Base-by-base conservation (phyloP, 306 rosid genomes). In the Trichosanthes truncata region DNA sequence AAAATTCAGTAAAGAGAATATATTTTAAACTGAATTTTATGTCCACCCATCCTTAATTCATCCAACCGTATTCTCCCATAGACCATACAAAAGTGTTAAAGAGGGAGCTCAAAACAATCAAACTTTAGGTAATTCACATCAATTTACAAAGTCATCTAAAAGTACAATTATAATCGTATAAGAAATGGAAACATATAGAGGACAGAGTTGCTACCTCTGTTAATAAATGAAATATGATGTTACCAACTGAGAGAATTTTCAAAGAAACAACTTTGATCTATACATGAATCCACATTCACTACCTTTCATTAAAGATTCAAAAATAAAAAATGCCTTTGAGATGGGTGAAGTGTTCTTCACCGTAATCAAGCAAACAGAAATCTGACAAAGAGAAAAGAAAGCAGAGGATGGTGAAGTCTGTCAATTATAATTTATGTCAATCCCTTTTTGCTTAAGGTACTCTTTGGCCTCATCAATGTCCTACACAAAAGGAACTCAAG, bases 381-480 rank as follows among this genome's bases (percentile, higher is more conserved):
- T 43, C 55, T 46, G 20, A 41, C 2, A 12, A 71, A 45, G n/a
- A 40, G 55, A 36, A 43, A 21, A 71, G 31, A 40, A 68, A 52
- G 35, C 35, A 69, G 15, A 18, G 21, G 77, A 72, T 72, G 17
- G 38, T 7, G 5, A 46, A 49, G 21, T 31, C 78, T n/a, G 79
- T 93, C 88, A 90, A 81, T 84, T 82, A 53, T 67, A 67, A 76
- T 85, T 65, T 79, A 94, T 82, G 85, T 94, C 92, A 20, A 94
- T 84, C 79, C 97, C 91, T 81, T 75, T 89, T 84, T 80, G 85
- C 81, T 88, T 89, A 86, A 94, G 81, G 81, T 81, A 91, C 5
- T 89, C 91, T 89, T 85, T 91, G 66, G 98, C 98, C 87, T 91
- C 97, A 21, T 73, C 82, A 72, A 95, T 74, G 74, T 95, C 97